Evolutionary conservation across 192 early-diverging fungal species (phyloP), one percentile per base, ranked within the genome.

Genomic region (Backusella macrospora): DNA sequence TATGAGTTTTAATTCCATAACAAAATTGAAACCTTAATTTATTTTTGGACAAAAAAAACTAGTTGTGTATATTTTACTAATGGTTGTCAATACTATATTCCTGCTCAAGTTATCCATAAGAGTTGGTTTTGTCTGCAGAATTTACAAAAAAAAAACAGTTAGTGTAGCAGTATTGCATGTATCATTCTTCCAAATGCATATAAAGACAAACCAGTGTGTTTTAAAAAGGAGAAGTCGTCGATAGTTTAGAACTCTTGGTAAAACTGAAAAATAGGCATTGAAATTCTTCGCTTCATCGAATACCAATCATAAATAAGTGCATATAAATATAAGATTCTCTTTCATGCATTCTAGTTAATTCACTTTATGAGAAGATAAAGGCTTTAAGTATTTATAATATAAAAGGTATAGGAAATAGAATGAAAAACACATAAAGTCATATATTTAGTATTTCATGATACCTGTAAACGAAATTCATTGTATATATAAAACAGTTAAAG

Each of bases 391-490:
- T 59, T 13, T 59, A 4, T 10, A 12, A 6, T 59, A 23, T 12
- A 9, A 59, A 26, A 21, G 26, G 4, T 59, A 26, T 59, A 13
- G 29, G 29, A 34, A 34, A 34, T 34, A 34, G 29, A 34, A 34
- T 34, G 29, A 59, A 55, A 59, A 12, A n/a, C n/a, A n/a, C n/a
- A n/a, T n/a, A n/a, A n/a, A n/a, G n/a, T n/a, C n/a, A n/a, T n/a
- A n/a, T n/a, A n/a, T n/a, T n/a, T n/a, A n/a, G n/a, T n/a, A n/a
- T n/a, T n/a, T n/a, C n/a, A n/a, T n/a, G n/a, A 52, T 21, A 8
- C 16, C 49, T 59, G 52, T 59, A 59, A 59, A 10, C 23, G 52
- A 5, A 59, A 59, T 59, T 26, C 52, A 59, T 59, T 59, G 52
- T 59, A 8, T 21, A 49, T 59, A 18, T 6, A n/a, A 52, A 52